phyloP scores from a whole-genome alignment of 495 filamentous ascomycete genomes.

The Talaromyces thailandensis region DNA sequence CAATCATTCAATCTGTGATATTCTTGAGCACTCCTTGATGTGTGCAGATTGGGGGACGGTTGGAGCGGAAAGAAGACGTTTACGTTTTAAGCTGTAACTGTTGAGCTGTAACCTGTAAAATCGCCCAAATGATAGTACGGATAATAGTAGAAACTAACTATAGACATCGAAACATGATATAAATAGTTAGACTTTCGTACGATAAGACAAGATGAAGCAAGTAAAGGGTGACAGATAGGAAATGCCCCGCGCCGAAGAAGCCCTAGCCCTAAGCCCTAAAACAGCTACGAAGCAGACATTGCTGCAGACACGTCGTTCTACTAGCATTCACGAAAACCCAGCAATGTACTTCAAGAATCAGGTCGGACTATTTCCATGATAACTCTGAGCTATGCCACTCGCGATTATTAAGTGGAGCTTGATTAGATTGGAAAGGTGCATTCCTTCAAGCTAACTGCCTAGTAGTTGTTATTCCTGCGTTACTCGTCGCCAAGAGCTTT shows the following conservation, averaged over 20 bases:
- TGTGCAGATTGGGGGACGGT: too few species aligned
- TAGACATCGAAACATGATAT: too few species aligned
- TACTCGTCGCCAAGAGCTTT: not conserved
- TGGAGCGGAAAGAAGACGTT: too few species aligned
- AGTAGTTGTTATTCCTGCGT: not conserved
- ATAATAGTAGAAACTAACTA: too few species aligned
- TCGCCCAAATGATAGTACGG: too few species aligned
- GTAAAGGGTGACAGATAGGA: not conserved
- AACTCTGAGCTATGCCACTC: not conserved
- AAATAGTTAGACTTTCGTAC: too few species aligned
- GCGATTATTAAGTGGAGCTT: not conserved
- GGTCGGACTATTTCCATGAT: not conserved
- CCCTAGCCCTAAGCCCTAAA: constrained; percentile 2
- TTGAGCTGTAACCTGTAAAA: too few species aligned
- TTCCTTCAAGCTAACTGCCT: not conserved
- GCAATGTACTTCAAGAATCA: not conserved
- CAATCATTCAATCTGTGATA: too few species aligned
- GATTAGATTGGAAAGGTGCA: not conserved
- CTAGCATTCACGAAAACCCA: not conserved
- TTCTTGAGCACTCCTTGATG: too few species aligned
- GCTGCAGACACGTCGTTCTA: not conserved
- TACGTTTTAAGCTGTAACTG: too few species aligned
- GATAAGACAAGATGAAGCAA: too few species aligned
- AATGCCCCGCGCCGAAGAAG: not conserved
- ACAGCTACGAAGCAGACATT: not conserved